phyloP scores from a whole-genome alignment of 352 stramenopile species.

The Phytophthora pluvialis region DNA sequence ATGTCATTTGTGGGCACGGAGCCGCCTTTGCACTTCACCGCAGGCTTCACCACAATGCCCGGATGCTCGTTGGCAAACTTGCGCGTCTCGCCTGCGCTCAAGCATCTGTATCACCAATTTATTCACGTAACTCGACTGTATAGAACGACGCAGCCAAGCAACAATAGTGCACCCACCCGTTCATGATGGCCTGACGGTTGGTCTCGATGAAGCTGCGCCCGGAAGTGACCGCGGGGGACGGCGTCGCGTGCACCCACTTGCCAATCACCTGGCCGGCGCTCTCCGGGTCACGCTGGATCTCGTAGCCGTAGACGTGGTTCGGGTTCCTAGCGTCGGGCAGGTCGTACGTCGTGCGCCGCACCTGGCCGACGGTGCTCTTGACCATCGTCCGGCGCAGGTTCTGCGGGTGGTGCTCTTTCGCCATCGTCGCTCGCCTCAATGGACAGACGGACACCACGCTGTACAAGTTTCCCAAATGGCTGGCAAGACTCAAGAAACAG shows the following conservation, averaged over 20 bases:
- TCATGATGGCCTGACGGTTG: conserved; percentile 69
- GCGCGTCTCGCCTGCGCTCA: conserved; percentile 64
- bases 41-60: conserved; percentile 73
- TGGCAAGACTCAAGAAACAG: background rate
- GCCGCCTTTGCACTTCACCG: conserved; percentile 56
- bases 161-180: conserved; percentile 36
- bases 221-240: conserved; percentile 62
- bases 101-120: conserved; percentile 32
- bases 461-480: conserved; percentile 2
- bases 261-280: conserved; percentile 73
- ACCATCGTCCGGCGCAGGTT: conserved; percentile 83
- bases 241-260: conserved; percentile 74
- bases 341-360: conserved; percentile 70
- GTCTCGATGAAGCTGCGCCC: conserved; percentile 84
- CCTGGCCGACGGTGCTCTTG: conserved; percentile 75
- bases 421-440: conserved; percentile 13
- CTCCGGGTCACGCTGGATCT: conserved; percentile 74
- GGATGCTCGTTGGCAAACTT: conserved; percentile 75
- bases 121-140: background rate
- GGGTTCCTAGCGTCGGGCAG: conserved; percentile 68
- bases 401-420: conserved; percentile 40
- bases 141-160: background rate
- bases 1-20: conserved; percentile 65
- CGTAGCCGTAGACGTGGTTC: conserved; percentile 72
- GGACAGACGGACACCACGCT: background rate